A percentile compares a stretch with the other conserved stretches of the same genome.
These are phyloP conservation scores for Pythium utonaiense DNA, from an alignment of 352 stramenopile genomes.

Conservation along the genomic window DNA sequence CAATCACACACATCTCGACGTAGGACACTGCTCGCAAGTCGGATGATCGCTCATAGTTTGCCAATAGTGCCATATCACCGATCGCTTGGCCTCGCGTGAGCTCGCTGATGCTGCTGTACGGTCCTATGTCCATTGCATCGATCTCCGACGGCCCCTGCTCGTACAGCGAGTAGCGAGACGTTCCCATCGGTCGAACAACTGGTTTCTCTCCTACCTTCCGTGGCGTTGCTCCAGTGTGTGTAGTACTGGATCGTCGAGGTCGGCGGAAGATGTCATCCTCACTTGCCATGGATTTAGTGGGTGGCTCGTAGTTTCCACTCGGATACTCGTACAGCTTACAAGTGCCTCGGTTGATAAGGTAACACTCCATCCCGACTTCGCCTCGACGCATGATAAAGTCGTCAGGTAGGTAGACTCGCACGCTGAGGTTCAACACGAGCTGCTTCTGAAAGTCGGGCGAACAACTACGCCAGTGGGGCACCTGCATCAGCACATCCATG, in stretches of 20 bases:
- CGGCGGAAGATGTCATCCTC: constrained; percentile 7
- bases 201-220: background rate
- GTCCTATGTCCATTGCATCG: background rate
- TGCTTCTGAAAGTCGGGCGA: constrained; percentile 67
- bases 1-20: constrained; percentile 41
- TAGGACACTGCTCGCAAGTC: constrained; percentile 31
- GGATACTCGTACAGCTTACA: constrained; percentile 30
- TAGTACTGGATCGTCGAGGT: background rate
- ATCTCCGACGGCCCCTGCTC: background rate
- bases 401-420: constrained; percentile 69
- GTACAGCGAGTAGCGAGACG: background rate
- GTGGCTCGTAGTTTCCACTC: background rate
- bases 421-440: constrained; percentile 47
- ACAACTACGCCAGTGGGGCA: constrained; percentile 53
- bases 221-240: background rate
- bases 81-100: constrained; percentile 29
- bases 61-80: constrained; percentile 45
- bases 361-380: constrained; percentile 61
- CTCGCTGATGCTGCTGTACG: constrained; percentile 9
- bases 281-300: background rate
- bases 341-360: constrained; percentile 62
- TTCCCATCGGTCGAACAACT: background rate
- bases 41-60: constrained; percentile 40
- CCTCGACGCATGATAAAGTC: constrained; percentile 65
- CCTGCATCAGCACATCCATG: constrained; percentile 56